Base-by-base conservation (phyloP, 345 rosid species). In the Triadica sebifera region DNA sequence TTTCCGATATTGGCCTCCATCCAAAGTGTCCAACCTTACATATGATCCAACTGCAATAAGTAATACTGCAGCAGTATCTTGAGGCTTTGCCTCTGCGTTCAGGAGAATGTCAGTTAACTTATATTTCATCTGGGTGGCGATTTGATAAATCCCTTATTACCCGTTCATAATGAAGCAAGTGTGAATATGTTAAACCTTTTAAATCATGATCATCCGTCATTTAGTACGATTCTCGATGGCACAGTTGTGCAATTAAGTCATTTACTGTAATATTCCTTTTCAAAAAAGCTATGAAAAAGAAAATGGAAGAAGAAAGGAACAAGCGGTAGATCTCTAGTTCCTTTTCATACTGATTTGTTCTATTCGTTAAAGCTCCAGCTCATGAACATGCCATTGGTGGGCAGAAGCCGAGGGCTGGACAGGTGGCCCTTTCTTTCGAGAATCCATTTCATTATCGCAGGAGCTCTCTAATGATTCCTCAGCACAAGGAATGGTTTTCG, bases 1-100 rank as follows among this genome's bases (percentile, higher is more conserved):
- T 73, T 74, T 84, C 22, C 83, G 85, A 20, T 84, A 81, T 25
- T 81, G 85, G 85, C 84, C 84, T 58, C 87, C 87, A 0, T 58
- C 87, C 58, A 79, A 72, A 65, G 93, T 87, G 51, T 91, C 97
- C 11, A 86, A 86, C 80, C 86, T 82, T 13, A 64, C 88, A 71
- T 71, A 76, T 68, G 85, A 86, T 50, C 79, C 82, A 66, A 67
- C 38, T 39, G 72, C 20, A 29, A 73, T 25, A 73, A 84, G 67
- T 65, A 82, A 65, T 50, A 76, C 78, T 59, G 76, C 81, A 53
- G 86, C 80, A 60, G 73, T 88, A 69, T 86, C 90, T 6, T 91
- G 87, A 90, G 67, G 12, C 5, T 57, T 12, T 50, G 67, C 62
- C 58, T 77, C 75, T 60, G 53, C 47, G 59, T 73, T 72, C 59